phyloP scores from a whole-genome alignment of 2,329 filamentous ascomycete species.

The Teratosphaeria viscida region DNA sequence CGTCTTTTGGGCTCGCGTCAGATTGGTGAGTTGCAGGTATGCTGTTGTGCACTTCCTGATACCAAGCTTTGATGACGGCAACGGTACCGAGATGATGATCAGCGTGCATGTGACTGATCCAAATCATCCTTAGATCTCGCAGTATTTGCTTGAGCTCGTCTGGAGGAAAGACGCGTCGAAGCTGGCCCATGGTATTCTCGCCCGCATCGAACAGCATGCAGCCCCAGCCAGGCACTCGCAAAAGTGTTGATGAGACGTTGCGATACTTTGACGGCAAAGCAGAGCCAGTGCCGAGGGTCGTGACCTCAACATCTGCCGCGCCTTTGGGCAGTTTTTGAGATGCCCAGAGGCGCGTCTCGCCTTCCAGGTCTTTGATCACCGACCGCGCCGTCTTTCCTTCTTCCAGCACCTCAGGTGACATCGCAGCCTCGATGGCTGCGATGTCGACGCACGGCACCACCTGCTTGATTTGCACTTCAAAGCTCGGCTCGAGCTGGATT shows the following conservation, averaged over 20 bases:
- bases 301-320: slow-evolving; percentile 67
- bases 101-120: slow-evolving; percentile 92
- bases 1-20: slow-evolving; percentile 8
- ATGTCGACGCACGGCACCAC: slow-evolving; percentile 43
- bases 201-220: slow-evolving; percentile 85
- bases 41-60: slow-evolving; percentile 43
- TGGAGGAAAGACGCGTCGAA: slow-evolving; percentile 60
- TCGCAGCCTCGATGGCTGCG: slow-evolving; percentile 32
- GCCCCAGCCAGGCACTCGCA: slow-evolving; percentile 76
- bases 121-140: slow-evolving; percentile 68
- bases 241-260: slow-evolving; percentile 81
- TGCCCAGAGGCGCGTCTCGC: slow-evolving; percentile 45
- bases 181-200: slow-evolving; percentile 82
- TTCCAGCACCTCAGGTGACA: slow-evolving; percentile 37
- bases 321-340: slow-evolving; percentile 48
- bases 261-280: slow-evolving; percentile 84
- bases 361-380: slow-evolving; percentile 38
- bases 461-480: slow-evolving; percentile 37
- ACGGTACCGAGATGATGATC: slow-evolving; percentile 86
- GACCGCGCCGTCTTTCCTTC: slow-evolving; percentile 40
- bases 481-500: slow-evolving; percentile 27
- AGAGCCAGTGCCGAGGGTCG: slow-evolving; percentile 83
- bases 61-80: slow-evolving; percentile 76
- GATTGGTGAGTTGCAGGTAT: slow-evolving; percentile 14
- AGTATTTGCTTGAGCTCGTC: slow-evolving; percentile 60